Evolutionary conservation across 2,329 filamentous ascomycete species (phyloP).

Genomic region (Ascochyta pisi): DNA sequence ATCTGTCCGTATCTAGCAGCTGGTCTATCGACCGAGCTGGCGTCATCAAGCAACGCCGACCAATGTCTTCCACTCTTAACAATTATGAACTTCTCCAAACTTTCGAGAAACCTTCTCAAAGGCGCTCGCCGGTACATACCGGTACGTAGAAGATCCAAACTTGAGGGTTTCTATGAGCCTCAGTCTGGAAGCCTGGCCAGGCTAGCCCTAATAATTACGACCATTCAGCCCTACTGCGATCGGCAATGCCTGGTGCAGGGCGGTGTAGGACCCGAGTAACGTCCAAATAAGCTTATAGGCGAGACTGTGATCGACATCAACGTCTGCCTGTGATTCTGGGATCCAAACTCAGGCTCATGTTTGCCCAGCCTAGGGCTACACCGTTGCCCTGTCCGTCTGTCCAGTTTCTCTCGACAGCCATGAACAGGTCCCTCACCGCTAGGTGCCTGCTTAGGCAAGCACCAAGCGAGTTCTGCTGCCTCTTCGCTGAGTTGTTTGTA

Average conservation of each 20-base stretch:
- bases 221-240: slow-evolving; percentile 2
- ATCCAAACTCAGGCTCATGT: slow-evolving; percentile 12
- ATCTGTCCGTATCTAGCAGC: background rate
- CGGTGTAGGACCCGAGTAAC: background rate
- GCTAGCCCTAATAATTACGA: background rate
- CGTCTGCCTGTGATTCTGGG: slow-evolving; percentile 13
- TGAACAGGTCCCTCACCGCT: slow-evolving; percentile 49
- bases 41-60: background rate
- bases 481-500: slow-evolving; percentile 24
- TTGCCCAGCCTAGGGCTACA: slow-evolving; percentile 21
- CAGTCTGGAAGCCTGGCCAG: background rate
- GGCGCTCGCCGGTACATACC: background rate
- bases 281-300: background rate
- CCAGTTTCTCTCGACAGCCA: slow-evolving; percentile 49
- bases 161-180: background rate
- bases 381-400: slow-evolving; percentile 29
- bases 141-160: no score
- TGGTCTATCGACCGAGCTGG: background rate
- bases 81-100: background rate
- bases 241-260: background rate
- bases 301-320: background rate
- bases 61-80: background rate
- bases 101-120: background rate
- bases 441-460: slow-evolving; percentile 44
- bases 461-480: slow-evolving; percentile 30